Evolutionary conservation across 176 grass and related monocot species (phyloP), one percentile per base, ranked within the genome.

Genomic region (Thalia dealbata): DNA sequence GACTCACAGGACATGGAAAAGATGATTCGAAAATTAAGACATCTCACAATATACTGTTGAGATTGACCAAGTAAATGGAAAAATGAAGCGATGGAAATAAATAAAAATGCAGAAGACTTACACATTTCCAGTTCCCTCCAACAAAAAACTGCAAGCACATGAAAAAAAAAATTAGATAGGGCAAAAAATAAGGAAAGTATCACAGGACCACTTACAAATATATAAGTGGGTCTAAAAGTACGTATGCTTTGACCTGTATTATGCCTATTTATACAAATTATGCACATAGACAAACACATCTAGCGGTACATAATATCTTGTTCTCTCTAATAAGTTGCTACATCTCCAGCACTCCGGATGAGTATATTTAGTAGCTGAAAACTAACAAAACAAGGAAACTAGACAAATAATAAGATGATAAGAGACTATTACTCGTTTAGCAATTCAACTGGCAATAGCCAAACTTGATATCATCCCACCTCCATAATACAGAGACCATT

Each of bases 71-170:
- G 65, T 16, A 41, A 7, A 64, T 21, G 3, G 42, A 59, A 50
- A 62, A 72, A 25, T 16, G 18, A 81, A 64, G 29, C 38, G 64
- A 62, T 29, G 71, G 7, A 21, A 50, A 50, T 43, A 25, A 18
- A 68, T 24, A 75, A 51, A 21, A 70, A 73, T 26, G 28, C 15
- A 55, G 9, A 24, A 26, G 15, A 88, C 95, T 99, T 91, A 99
- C 95, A 72, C 90, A 99, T 85, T 99, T 99, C 95, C 95, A 99
- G 81, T 99, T 99, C 71, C 95, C 95, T 63, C 95, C 95, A 22
- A 99, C 90, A 79, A 99, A 99, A 85, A 99, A 99, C 95, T 99
- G 87, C 85, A 78, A 77, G 45, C 6, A 66, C 63, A 44, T 68
- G 14, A 51, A 69, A 10, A 13, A 28, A 77, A 2, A 65, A 46